Evolutionary conservation across 1,284 basidiomycete species (phyloP).

Genomic region (Laetiporus sulphureus): DNA sequence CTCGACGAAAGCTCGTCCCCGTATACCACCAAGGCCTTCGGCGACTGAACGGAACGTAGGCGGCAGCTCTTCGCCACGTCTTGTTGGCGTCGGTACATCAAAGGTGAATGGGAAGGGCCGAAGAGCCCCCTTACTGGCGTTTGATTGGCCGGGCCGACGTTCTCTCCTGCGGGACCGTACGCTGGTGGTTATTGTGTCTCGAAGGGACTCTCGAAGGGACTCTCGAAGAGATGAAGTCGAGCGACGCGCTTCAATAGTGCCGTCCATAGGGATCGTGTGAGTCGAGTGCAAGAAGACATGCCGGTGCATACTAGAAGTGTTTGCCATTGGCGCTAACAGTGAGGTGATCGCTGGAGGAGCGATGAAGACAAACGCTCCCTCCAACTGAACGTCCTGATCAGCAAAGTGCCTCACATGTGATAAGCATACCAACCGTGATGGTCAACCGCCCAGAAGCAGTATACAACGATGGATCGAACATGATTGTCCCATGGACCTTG

Average conservation of each 20-base stretch:
- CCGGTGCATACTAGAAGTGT: constrained; percentile 30
- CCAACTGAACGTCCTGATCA: constrained; percentile 38
- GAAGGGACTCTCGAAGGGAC: too few species aligned
- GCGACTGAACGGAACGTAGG: constrained; percentile 41
- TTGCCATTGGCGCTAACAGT: constrained; percentile 19
- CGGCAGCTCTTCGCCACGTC: constrained; percentile 53
- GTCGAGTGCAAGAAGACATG: constrained; percentile 55
- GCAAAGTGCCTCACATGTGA: constrained; percentile 5
- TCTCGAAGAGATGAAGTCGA: constrained; percentile 41
- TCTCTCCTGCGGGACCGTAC: constrained; percentile 28
- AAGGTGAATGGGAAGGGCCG: constrained; percentile 53
- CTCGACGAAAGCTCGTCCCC: constrained; percentile 34
- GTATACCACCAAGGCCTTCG: constrained; percentile 18
- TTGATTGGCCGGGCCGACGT: constrained; percentile 20
- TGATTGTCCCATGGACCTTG: constrained; percentile 50
- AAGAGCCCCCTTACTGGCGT: constrained; percentile 15
- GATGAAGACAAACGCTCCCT: constrained; percentile 53
- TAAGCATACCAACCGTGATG: constrained; percentile 40
- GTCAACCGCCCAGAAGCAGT: constrained; percentile 45
- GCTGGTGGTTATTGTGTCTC: too few species aligned
- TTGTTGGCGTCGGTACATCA: constrained; percentile 42
- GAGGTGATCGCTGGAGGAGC: constrained; percentile 29
- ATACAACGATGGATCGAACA: constrained; percentile 43
- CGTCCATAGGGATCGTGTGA: constrained; percentile 36
- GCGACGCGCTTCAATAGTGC: constrained; percentile 29